Percentiles rank a stretch among this genome's conserved stretches.
Conservation (phyloP, 148 eudicot species). For the Agrostemma githago region DNA sequence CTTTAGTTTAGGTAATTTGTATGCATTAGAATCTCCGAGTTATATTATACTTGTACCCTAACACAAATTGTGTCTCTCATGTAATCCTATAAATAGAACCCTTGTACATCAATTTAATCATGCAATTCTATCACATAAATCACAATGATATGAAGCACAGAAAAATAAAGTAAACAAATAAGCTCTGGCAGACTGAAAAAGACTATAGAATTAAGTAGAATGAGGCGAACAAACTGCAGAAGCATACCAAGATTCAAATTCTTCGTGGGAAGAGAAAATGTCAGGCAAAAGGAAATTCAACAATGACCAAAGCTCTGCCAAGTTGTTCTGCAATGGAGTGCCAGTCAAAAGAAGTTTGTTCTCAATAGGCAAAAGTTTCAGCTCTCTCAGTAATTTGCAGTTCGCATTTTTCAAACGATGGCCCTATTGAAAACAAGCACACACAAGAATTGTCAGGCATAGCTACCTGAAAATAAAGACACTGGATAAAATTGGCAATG, state of each 20-base stretch:
- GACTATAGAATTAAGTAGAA: neutral
- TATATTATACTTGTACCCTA: no score
- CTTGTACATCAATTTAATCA: no score
- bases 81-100: no score
- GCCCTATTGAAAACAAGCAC: slow-evolving; percentile 46
- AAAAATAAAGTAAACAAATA: neutral
- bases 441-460: slow-evolving; percentile 14
- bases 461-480: neutral
- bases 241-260: slow-evolving; percentile 89
- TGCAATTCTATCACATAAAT: neutral
- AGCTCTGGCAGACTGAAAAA: neutral
- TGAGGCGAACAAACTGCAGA: neutral
- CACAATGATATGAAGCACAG: neutral
- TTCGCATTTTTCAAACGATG: slow-evolving; percentile 89
- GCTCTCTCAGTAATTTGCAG: slow-evolving; percentile 66
- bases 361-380: slow-evolving; percentile 62
- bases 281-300: slow-evolving; percentile 93
- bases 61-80: no score
- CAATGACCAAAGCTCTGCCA: slow-evolving; percentile 96
- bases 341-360: slow-evolving; percentile 95
- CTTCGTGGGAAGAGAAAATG: slow-evolving; percentile 84
- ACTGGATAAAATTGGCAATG: neutral
- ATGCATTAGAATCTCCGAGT: no score
- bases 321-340: slow-evolving; percentile 95
- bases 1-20: no score